Evolutionary conservation across 2,329 filamentous ascomycete species (phyloP), one percentile per base, ranked within the genome.

Genomic region (Sclerotinia minor): DNA sequence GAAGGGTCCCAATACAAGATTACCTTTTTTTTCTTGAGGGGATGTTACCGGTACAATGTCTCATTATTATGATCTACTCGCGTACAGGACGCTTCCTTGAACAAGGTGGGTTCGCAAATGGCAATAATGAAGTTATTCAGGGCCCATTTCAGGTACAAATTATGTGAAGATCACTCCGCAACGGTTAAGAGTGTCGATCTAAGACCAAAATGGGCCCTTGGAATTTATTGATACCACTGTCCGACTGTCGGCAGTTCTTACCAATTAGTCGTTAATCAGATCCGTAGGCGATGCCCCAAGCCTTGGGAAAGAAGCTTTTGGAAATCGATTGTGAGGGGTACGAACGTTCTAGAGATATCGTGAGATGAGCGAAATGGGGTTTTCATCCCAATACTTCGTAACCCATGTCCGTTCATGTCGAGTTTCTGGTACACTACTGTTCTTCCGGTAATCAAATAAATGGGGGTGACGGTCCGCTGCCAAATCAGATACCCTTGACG

Each of bases 211-310:
- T 38, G 53, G 45, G 32, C 21, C 19, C 13, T 67, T n/a, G n/a
- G 57, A 21, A 53, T 52, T 60, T 17, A 38, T 38, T 38, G 58
- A 61, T 61, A 21, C 54, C 45, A 45, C 29, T 54, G 44, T 63
- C 65, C 54, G 35, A 45, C 29, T 54, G 44, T 63, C 65, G 57
- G 65, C 47, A 67, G 35, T 67, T 67, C 57, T 45, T 63, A 67
- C 47, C 38, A 63, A 67, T 67, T 67, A 38, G 65, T 67, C 45
- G 65, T 67, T 57, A 63, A 41, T 44, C 32, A 17, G 45, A 26
- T 9, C 47, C 29, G 15, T 61, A 21, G 32, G 32, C 26, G 58
- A 60, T 60, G 26, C 45, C 59, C 29, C 19, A 24, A 52, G 59
- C 45, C 29, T 7, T 49, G n/a, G 44, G 11, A 61, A 50, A 63